Percentiles rank a stretch among this genome's conserved stretches.
Evolutionary conservation across 768 basidiomycete genomes (phyloP).

Genomic region (Fistulinella prunicolor): DNA sequence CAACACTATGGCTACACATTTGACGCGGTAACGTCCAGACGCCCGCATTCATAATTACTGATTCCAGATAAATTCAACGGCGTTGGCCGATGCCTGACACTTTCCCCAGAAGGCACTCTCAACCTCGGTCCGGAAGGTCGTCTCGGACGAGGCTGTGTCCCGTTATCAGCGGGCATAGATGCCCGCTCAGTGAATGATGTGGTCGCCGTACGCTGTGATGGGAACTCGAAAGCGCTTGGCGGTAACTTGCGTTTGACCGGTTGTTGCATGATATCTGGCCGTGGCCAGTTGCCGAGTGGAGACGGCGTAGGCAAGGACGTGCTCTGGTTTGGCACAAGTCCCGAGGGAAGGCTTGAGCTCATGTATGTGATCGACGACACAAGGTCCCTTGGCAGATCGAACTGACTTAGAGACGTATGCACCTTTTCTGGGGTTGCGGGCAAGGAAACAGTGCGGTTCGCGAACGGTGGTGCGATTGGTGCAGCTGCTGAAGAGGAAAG

Average conservation of each 20-base stretch:
- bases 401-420: conserved; percentile 10
- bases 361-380: conserved; percentile 34
- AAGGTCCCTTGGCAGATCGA: conserved; percentile 7
- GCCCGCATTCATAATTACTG: conserved; percentile 5
- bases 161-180: background rate
- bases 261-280: conserved; percentile 34
- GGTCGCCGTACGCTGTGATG: background rate
- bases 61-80: conserved; percentile 19
- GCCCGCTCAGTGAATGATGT: conserved; percentile 8
- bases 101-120: conserved; percentile 21
- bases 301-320: conserved; percentile 35
- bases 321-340: conserved; percentile 8
- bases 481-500: conserved; percentile 22
- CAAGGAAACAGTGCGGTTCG: conserved; percentile 14
- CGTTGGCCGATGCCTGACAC: conserved; percentile 10
- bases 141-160: conserved; percentile 23
- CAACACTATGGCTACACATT: background rate
- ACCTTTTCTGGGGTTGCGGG: conserved; percentile 1
- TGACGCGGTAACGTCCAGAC: background rate
- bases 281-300: conserved; percentile 56
- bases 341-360: conserved; percentile 25
- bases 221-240: conserved; percentile 25
- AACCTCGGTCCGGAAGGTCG: conserved; percentile 34
- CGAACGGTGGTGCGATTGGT: conserved; percentile 10
- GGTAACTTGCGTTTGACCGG: conserved; percentile 20